Conservation (phyloP, 2,329 filamentous ascomycete species). For the Apiospora sp. region DNA sequence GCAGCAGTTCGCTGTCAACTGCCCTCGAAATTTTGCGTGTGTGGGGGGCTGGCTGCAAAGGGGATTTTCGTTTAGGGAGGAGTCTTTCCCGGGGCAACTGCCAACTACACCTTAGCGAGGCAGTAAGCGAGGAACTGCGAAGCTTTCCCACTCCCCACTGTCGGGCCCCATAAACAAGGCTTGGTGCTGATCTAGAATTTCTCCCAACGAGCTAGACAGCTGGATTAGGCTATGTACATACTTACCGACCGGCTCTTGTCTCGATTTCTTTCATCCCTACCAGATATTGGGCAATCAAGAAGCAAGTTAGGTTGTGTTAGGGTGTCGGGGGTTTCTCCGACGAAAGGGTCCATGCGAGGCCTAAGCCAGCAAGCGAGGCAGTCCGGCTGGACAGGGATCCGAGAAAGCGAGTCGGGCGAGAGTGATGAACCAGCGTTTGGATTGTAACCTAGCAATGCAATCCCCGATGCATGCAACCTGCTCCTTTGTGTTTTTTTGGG, state of each 20-base stretch:
- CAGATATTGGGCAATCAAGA: neutral
- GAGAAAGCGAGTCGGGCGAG: neutral
- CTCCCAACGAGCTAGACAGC: neutral
- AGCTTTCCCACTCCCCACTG: neutral
- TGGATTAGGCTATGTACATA: too few relatives aligned
- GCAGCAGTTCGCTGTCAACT: too few relatives aligned
- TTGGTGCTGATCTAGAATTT: neutral
- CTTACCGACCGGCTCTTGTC: neutral
- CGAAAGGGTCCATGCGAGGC: neutral
- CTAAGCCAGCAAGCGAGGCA: too few relatives aligned
- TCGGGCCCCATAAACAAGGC: neutral
- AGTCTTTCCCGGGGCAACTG: neutral
- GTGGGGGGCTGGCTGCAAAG: neutral
- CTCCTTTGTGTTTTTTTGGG: neutral
- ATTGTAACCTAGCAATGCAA: neutral
- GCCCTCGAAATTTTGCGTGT: neutral
- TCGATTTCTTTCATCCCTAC: neutral
- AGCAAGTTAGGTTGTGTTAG: neutral
- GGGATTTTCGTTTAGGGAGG: neutral
- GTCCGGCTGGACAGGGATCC: neutral
- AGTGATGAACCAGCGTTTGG: neutral
- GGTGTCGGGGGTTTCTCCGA: neutral
- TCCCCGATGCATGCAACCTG: neutral
- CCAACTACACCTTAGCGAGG: neutral
- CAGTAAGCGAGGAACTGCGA: neutral